Base-by-base conservation (phyloP, 164 flowering plant species). In the Piper betle region DNA sequence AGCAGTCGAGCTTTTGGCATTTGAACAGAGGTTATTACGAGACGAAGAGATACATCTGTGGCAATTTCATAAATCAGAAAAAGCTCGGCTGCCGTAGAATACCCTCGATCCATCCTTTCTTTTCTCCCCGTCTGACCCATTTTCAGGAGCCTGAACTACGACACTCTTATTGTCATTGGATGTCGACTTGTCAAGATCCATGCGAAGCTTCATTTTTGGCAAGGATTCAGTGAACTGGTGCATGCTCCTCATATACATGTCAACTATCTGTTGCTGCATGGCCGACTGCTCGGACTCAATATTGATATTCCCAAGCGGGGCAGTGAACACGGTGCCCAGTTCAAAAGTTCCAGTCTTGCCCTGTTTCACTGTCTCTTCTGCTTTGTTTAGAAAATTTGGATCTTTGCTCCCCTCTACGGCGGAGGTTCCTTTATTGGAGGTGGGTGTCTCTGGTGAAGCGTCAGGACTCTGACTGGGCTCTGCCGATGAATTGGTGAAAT, bases 221-320 rank as follows among this genome's bases (percentile, higher is more conserved):
- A 86, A 67, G 2, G 97, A 91, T 69, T 87, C 93, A 0, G 91
- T 84, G 61, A 91, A 87, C 62, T 91, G 96, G 11, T 88, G 94
- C 97, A 88, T 88, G 69, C 97, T 91, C 54, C 81, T 84, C 94
- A 86, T 91, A 69, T 91, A 91, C 94, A 91, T 83, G 60, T 85
- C 93, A 9, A 85, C 89, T 64, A 88, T 91, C 59, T 91, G 89
- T 69, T 84, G 82, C 74, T 91, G 97, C 91, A 88, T 82, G 57
- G 80, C 88, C 2, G 79, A 69, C 60, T 87, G 82, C 77, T 90
- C 93, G 6, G 81, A 81, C 57, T 80, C 89, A 16, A 77, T 48
- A 53, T 75, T 76, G 53, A 82, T 68, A 54, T 75, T 74, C 43
- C 73, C 83, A 6, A 77, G 58, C 9, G 86, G 83, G 55, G 80